Evolutionary conservation across 305 asterid genomes (phyloP), one percentile per base, ranked within the genome.

Genomic region (Fraxinus ornus): DNA sequence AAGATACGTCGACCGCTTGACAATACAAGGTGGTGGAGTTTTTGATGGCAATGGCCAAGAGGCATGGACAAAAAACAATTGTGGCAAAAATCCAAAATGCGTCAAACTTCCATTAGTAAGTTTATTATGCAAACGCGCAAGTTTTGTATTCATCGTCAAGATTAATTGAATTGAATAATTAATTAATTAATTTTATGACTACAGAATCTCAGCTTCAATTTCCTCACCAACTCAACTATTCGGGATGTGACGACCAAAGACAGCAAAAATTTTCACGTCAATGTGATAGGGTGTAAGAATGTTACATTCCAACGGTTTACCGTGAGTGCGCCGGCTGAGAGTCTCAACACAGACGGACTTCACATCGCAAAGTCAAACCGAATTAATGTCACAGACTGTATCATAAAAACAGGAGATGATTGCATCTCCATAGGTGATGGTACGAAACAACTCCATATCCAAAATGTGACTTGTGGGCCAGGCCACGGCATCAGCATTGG

Each of bases 401-500:
- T 5, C 41, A 84, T 93, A 5, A 13, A 41, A 52, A 93, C 95
- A 0, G 97, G 95, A 15, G 95, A 91, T 33, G 97, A 93, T 13
- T 93, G 95, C 68, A 9, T 91, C 36, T 91, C 97, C 36, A 80
- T 90, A 1, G 95, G 95, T 0, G 97, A 93, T 57, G 94, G 88
- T 24, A 37, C 47, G 39, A 13, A 60, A 0, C 70, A 89, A 13
- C 35, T 90, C 21, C 80, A 26, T 33, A 66, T 93, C 22, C 15
- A 41, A 13, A 83, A 79, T 2, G 90, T 89, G 7, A 57, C 39
- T 0, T 93, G 97, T 24, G 97, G 97, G 5, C 97, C 95, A 0
- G 96, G 96, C 0, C 95, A 92, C 26, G 95, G 95, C 0, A 80
- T 90, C 30, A 87, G 92, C 76, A 62, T 93, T 1, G 97, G 97